Percentiles rank a stretch among this genome's conserved stretches.
These are phyloP conservation scores for Dichotomocladium elegans DNA, from an alignment of 371 early-diverging fungal species.

Conservation along the genomic window DNA sequence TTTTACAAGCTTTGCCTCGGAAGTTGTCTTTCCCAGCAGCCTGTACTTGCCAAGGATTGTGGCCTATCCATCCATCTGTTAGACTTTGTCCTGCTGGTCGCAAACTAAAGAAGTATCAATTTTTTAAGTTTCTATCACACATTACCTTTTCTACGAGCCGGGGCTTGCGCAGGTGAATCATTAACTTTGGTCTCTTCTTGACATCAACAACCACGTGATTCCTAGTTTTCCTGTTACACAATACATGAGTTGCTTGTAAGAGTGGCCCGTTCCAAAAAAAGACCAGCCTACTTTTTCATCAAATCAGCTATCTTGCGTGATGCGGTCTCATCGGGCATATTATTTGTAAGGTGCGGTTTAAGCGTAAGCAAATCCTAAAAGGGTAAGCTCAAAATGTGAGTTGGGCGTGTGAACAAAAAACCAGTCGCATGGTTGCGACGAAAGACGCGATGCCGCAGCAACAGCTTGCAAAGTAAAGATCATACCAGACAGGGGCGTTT, in stretches of 20 bases:
- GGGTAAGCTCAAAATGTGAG: no score
- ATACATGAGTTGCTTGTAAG: neutral
- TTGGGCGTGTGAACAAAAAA: neutral
- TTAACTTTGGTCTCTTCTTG: neutral
- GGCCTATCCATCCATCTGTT: no score
- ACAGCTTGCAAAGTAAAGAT: no score
- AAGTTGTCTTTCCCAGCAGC: neutral
- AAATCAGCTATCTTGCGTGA: conserved; percentile 4
- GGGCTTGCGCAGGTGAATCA: neutral
- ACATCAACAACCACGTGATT: neutral
- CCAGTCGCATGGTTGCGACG: no score
- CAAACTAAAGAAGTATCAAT: no score
- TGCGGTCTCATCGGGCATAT: no score
- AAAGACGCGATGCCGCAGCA: neutral
- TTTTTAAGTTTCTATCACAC: no score
- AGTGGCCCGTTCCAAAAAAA: neutral
- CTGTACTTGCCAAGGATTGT: neutral
- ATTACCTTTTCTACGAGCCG: neutral
- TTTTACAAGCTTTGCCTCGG: neutral
- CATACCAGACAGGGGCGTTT: neutral
- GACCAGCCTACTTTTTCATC: neutral
- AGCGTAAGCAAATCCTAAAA: conserved; percentile 3
- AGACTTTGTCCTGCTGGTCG: no score
- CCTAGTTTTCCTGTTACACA: neutral
- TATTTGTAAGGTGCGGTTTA: no score